These are phyloP conservation scores for Phytophthora vignae DNA, from an alignment of 352 stramenopile genomes.

Conservation along the genomic window DNA sequence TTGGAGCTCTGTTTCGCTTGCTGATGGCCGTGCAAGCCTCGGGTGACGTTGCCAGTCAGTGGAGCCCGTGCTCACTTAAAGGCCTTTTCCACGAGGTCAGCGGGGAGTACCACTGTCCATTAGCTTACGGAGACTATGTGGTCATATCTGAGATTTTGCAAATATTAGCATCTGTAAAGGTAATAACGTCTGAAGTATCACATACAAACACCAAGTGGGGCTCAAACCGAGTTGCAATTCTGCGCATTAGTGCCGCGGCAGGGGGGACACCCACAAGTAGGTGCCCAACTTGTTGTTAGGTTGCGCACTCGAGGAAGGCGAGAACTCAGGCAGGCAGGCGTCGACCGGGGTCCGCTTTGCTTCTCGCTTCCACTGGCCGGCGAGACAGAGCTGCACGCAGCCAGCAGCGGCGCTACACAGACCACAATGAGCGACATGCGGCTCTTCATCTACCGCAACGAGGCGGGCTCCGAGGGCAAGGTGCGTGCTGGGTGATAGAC, in stretches of 20 bases:
- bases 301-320: slow-evolving; percentile 32
- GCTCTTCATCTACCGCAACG: slow-evolving; percentile 90
- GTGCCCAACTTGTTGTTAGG: slow-evolving; percentile 38
- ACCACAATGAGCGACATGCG: slow-evolving; percentile 80
- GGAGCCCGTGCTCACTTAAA: neutral
- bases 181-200: neutral
- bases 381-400: slow-evolving; percentile 12
- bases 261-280: slow-evolving; percentile 19
- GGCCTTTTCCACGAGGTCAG: neutral
- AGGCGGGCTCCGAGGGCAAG: slow-evolving; percentile 83
- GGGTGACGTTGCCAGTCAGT: neutral
- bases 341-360: neutral
- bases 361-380: slow-evolving; percentile 9
- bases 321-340: slow-evolving; percentile 25
- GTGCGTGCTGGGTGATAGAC: slow-evolving; percentile 8
- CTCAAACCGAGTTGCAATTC: slow-evolving; percentile 17
- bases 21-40: neutral
- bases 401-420: slow-evolving; percentile 15
- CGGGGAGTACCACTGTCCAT: slow-evolving; percentile 13
- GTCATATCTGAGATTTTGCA: neutral
- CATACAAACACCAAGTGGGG: slow-evolving; percentile 7
- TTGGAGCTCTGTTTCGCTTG: neutral
- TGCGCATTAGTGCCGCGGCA: slow-evolving; percentile 23
- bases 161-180: neutral
- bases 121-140: slow-evolving; percentile 19